Conservation (phyloP, 2,329 filamentous ascomycete genomes). For the Talaromyces amestolkiae region DNA sequence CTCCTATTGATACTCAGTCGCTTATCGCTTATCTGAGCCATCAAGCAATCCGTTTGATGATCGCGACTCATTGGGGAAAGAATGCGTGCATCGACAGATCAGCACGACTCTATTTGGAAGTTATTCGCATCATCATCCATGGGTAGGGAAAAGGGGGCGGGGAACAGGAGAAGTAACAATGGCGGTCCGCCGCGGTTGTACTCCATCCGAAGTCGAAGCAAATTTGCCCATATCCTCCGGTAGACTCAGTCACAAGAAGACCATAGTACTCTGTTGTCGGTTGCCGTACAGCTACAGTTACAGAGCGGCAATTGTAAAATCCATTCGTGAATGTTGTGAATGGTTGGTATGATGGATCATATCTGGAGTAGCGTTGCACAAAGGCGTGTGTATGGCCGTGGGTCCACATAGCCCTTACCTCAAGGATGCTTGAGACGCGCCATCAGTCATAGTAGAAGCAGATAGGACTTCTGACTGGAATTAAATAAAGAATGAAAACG, state of each 20-base stretch:
- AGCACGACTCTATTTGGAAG: neutral
- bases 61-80: neutral
- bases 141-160: slow-evolving; percentile 1
- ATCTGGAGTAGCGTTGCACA: neutral
- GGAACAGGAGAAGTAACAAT: neutral
- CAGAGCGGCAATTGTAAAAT: neutral
- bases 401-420: neutral
- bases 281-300: neutral
- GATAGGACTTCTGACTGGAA: neutral
- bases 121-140: neutral
- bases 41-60: neutral
- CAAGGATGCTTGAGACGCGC: neutral
- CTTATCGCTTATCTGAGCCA: neutral
- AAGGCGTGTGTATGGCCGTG: neutral
- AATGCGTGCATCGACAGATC: neutral
- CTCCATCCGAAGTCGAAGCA: neutral
- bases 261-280: neutral
- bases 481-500: neutral
- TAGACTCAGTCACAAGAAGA: neutral
- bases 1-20: neutral
- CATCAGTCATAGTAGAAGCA: too few relatives aligned
- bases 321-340: neutral
- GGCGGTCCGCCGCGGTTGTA: neutral
- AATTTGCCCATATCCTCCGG: neutral
- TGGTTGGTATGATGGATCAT: neutral